phyloP scores from a whole-genome alignment of 495 filamentous ascomycete genomes.

The Daldinia bambusicola region DNA sequence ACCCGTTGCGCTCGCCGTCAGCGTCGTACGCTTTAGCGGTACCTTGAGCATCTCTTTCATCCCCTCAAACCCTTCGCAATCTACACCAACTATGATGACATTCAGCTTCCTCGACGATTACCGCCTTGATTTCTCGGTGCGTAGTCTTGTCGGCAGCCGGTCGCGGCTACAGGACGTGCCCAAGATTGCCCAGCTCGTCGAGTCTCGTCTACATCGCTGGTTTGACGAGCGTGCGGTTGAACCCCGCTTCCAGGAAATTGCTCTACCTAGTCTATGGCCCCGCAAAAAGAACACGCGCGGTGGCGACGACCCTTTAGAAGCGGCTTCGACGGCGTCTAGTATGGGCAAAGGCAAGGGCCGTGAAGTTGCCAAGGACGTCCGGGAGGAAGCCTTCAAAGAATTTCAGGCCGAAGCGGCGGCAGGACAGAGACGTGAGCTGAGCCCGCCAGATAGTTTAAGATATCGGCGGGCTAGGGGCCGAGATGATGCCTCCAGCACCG shows the following conservation, averaged over 20 bases:
- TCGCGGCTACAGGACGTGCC: constrained; percentile 93
- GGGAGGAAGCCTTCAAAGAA: constrained; percentile 60
- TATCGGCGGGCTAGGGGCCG: constrained; percentile 51
- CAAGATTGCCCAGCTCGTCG: constrained; percentile 95
- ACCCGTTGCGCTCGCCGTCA: constrained; percentile 89
- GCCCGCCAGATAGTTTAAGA: constrained; percentile 51
- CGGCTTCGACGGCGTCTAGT: constrained; percentile 44
- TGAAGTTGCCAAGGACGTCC: constrained; percentile 58
- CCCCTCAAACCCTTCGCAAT: constrained; percentile 68
- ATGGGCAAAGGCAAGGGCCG: constrained; percentile 60
- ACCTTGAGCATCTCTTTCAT: constrained; percentile 93
- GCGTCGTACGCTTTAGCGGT: constrained; percentile 91
- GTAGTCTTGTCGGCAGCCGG: constrained; percentile 90
- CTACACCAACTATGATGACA: constrained; percentile 79
- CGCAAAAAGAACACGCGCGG: constrained; percentile 84
- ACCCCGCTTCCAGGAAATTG: constrained; percentile 94
- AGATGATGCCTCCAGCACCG: constrained; percentile 45
- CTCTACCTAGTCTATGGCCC: constrained; percentile 92
- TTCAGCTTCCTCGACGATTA: constrained; percentile 98
- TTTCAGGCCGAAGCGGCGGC: constrained; percentile 54
- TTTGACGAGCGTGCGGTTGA: constrained; percentile 97
- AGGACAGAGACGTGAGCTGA: constrained; percentile 48
- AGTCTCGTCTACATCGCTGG: constrained; percentile 91
- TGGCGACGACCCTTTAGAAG: constrained; percentile 61
- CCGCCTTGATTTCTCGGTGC: constrained; percentile 88